Evolutionary conservation across 2,329 filamentous ascomycete genomes (phyloP).

Genomic region (Trichoderma semiorbis): DNA sequence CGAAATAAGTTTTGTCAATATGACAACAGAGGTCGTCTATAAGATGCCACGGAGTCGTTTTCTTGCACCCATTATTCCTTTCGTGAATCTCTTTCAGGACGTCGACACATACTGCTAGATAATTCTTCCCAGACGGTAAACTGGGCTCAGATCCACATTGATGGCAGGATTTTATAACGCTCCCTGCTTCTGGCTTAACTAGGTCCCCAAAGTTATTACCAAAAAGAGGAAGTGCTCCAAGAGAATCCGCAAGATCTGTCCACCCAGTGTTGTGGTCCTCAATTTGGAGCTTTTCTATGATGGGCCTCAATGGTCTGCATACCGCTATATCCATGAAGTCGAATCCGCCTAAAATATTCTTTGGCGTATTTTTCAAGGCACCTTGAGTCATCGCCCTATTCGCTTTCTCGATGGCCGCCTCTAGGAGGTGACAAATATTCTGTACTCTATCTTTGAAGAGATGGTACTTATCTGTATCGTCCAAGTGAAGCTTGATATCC

Average conservation of each 20-base stretch:
- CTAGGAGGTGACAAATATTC: background rate
- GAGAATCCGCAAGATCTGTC: background rate
- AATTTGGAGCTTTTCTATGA: background rate
- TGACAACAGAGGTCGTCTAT: background rate
- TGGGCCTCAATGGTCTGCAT: too few species aligned
- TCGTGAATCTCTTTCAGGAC: background rate
- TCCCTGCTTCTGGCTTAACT: background rate
- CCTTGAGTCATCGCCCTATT: background rate
- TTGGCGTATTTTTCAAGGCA: background rate
- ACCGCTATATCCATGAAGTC: background rate
- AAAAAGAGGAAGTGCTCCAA: background rate
- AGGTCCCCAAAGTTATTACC: background rate
- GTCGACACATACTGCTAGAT: background rate
- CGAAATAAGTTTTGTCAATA: background rate
- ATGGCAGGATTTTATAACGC: background rate
- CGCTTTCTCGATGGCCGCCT: background rate
- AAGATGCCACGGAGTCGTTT: background rate
- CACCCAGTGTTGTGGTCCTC: background rate
- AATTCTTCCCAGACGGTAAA: background rate
- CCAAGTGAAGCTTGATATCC: too few species aligned
- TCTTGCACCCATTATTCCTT: background rate
- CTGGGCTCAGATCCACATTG: background rate
- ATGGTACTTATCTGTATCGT: too few species aligned
- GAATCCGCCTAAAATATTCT: background rate
- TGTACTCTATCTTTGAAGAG: background rate